These are phyloP conservation scores for Rosa multiflora DNA, from an alignment of 306 rosid genomes.

Conservation along the genomic window DNA sequence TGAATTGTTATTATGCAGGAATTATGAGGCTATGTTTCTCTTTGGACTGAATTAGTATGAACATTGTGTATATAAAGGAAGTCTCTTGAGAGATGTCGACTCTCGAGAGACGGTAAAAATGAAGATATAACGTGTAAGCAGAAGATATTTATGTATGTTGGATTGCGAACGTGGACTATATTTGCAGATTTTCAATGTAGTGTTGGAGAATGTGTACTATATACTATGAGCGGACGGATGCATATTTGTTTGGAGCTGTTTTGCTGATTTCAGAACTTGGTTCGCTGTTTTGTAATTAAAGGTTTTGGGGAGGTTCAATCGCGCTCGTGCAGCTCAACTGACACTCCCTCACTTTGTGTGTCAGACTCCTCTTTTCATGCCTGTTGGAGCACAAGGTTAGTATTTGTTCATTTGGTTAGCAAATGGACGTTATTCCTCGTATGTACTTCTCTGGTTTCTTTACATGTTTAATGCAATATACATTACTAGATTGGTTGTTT, in stretches of 20 bases:
- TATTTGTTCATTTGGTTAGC: slow-evolving; percentile 16
- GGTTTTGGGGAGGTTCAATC: slow-evolving; percentile 87
- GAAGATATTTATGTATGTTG: no score
- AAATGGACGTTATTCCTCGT: neutral
- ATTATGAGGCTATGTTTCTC: neutral
- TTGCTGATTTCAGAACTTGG: neutral
- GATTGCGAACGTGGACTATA: neutral
- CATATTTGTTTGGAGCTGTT: neutral
- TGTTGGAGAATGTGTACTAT: neutral
- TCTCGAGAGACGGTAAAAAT: neutral
- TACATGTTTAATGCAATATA: neutral
- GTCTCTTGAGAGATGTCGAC: neutral
- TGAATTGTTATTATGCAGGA: neutral
- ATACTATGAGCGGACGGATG: neutral
- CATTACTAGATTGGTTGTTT: neutral
- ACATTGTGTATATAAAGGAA: neutral
- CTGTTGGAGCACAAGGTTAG: slow-evolving; percentile 95
- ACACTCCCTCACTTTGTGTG: slow-evolving; percentile 76
- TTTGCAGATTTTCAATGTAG: neutral
- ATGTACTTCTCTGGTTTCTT: neutral
- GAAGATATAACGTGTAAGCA: neutral
- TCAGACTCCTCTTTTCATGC: slow-evolving; percentile 96
- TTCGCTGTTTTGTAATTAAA: slow-evolving; percentile 28
- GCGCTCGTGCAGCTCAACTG: slow-evolving; percentile 85
- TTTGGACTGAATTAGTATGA: neutral